Base-by-base conservation (phyloP, 2,329 filamentous ascomycete species). In the Diaporthe citriasiana region DNA sequence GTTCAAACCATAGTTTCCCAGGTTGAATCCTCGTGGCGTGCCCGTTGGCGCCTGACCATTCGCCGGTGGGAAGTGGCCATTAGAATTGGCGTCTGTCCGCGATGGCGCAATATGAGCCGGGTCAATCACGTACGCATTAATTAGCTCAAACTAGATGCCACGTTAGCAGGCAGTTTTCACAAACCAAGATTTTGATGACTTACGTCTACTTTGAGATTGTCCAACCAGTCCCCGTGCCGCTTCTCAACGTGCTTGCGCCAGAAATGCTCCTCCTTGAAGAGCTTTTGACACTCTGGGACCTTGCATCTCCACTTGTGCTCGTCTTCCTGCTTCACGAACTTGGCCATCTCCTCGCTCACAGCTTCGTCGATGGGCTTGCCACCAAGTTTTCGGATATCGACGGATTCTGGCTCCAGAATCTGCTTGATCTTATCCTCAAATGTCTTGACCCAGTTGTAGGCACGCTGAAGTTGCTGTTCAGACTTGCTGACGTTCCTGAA, bases 221-320 rank as follows among this genome's bases (percentile, higher is more conserved):
- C 93, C 57, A 94, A 89, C 94, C 95, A 99, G 71, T 98, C 96
- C 0, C 90, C 82, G 82, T 99, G 97, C 73, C 97, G 92, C 86
- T 99, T 99, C 84, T 98, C 96, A 22, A 98, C 93, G 80, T 99
- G 97, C 87, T 99, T 99, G 80, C 92, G 93, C 96, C 97, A 99
- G 82, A 99, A 99, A 79, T 96, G 92, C 56, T 97, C 93, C 74
- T 97, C 97, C 83, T 98, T 98, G 89, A 99, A 99, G 10, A 99
- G 87, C 84, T 99, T 99, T 15, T 93, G 93, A 84, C 97, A 99
- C 51, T 98, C 95, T 1, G 96, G 96, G 5, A 97, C 95, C 83
- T 97, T 97, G 89, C 97, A 99, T 75, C 97, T 92, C 88, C 93
- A 99, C 82, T 98, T 98, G 79, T 96, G 93, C 82, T 98, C 95